phyloP scores from a whole-genome alignment of 495 filamentous ascomycete species.

The Astrothelium macrocarpum region DNA sequence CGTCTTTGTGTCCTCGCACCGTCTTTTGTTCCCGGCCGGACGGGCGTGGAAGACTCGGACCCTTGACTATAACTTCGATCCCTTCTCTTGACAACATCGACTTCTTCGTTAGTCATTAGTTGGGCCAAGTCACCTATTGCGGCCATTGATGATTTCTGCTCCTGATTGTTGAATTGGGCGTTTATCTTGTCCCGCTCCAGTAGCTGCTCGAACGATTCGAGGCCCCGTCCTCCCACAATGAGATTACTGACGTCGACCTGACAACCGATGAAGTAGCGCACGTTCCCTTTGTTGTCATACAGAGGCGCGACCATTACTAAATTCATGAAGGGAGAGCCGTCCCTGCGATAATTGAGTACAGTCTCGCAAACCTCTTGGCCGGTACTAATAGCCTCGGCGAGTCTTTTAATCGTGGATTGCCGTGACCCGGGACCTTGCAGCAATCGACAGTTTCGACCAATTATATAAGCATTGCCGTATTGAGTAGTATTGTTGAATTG shows the following conservation, averaged over 20 bases:
- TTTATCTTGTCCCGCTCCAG: slow-evolving; percentile 27
- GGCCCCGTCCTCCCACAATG: slow-evolving; percentile 45
- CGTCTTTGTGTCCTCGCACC: slow-evolving; percentile 13
- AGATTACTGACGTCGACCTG: slow-evolving; percentile 54
- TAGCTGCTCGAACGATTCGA: slow-evolving; percentile 46
- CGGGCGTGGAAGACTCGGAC: slow-evolving; percentile 15
- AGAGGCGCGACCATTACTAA: slow-evolving; percentile 54
- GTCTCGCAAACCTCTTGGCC: slow-evolving; percentile 58
- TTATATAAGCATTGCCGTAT: slow-evolving; percentile 48
- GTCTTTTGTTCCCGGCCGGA: slow-evolving; percentile 6
- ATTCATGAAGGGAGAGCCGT: slow-evolving; percentile 58
- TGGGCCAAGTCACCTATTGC: slow-evolving; percentile 23
- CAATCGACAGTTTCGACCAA: slow-evolving; percentile 55
- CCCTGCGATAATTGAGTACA: slow-evolving; percentile 57
- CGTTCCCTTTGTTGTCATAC: slow-evolving; percentile 47
- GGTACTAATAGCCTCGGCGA: slow-evolving; percentile 45
- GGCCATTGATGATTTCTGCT: slow-evolving; percentile 13
- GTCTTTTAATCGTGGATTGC: slow-evolving; percentile 40
- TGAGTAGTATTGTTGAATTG: slow-evolving; percentile 52
- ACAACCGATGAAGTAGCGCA: slow-evolving; percentile 53
- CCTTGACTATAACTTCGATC: slow-evolving; percentile 7
- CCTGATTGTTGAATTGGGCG: slow-evolving; percentile 14
- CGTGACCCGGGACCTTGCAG: slow-evolving; percentile 53
- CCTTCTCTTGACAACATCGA: slow-evolving; percentile 16
- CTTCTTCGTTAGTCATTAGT: slow-evolving; percentile 31